Conservation (phyloP, 1,284 basidiomycete species). For the Pseudozyma sp. region DNA sequence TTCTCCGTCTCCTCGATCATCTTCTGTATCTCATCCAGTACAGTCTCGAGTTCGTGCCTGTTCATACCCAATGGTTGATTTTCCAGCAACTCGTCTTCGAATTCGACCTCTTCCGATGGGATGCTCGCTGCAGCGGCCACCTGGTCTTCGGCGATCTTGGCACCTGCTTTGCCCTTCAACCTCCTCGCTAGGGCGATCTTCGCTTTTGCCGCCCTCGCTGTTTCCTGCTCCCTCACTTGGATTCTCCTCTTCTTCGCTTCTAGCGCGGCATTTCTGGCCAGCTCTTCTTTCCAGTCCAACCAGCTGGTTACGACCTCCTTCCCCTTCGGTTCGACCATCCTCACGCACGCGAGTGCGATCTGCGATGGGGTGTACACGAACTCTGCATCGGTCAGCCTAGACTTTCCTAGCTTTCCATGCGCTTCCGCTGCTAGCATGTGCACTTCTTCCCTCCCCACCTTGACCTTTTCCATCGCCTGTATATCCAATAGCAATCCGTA, state of each 20-base stretch:
- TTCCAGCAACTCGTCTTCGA: constrained; percentile 31
- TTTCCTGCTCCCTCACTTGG: constrained; percentile 22
- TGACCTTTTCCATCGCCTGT: constrained; percentile 74
- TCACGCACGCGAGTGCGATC: constrained; percentile 86
- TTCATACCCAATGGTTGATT: constrained; percentile 69
- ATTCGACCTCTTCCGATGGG: constrained; percentile 5
- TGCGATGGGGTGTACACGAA: constrained; percentile 91
- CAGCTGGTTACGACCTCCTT: constrained; percentile 76
- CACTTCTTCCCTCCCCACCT: constrained; percentile 30
- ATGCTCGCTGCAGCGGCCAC: constrained; percentile 7
- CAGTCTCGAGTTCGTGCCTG: constrained; percentile 76
- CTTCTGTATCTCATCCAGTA: constrained; percentile 71
- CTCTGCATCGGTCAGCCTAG: constrained; percentile 89
- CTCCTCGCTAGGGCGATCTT: constrained; percentile 24
- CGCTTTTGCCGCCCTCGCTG: constrained; percentile 14
- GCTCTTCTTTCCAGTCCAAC: constrained; percentile 66
- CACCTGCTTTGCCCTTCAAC: constrained; percentile 33
- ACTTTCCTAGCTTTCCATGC: constrained; percentile 68
- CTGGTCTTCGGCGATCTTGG: constrained; percentile 39
- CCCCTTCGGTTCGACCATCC: constrained; percentile 14
- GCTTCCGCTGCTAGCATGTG: constrained; percentile 36
- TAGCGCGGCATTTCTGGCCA: constrained; percentile 4
- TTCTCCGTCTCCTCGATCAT: constrained; percentile 21
- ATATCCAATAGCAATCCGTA: constrained; percentile 91
- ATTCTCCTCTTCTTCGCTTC: constrained; percentile 15